These are phyloP conservation scores for Xylogone sp. DNA, from an alignment of 2,329 filamentous ascomycete genomes.

Conservation along the genomic window DNA sequence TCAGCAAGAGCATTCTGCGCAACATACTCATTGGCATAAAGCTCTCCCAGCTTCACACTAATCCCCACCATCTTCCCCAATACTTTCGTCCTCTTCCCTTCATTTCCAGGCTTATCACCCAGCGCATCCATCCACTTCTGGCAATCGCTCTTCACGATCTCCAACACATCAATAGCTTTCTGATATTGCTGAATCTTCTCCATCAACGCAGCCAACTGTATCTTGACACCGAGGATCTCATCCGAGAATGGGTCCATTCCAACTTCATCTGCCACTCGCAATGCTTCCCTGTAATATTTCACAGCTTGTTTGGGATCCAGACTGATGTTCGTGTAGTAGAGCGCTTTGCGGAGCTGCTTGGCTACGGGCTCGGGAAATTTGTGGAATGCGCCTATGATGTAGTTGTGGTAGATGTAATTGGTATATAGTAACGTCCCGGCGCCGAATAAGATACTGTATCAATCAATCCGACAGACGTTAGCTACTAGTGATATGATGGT, in stretches of 20 bases:
- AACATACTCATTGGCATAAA: conserved; percentile 76
- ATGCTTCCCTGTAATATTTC: conserved; percentile 77
- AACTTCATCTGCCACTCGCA: conserved; percentile 67
- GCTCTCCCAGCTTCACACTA: conserved; percentile 77
- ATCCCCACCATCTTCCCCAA: conserved; percentile 72
- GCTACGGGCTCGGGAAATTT: conserved; percentile 67
- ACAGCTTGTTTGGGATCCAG: conserved; percentile 73
- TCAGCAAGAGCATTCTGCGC: conserved; percentile 72
- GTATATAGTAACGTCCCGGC: conserved; percentile 19
- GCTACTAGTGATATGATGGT: background rate
- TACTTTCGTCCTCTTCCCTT: conserved; percentile 56
- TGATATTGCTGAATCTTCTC: conserved; percentile 70
- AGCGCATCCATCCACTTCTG: conserved; percentile 55
- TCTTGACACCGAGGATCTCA: conserved; percentile 84
- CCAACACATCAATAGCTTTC: conserved; percentile 71
- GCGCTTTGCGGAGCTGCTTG: conserved; percentile 73
- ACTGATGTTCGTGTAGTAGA: conserved; percentile 80
- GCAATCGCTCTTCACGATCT: conserved; percentile 70
- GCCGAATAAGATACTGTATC: conserved; percentile 18
- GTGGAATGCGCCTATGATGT: conserved; percentile 39
- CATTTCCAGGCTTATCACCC: conserved; percentile 41
- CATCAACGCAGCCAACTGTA: conserved; percentile 75
- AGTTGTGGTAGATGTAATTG: conserved; percentile 27
- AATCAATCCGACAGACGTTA: background rate
- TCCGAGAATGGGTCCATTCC: conserved; percentile 87